Evolutionary conservation across 768 basidiomycete species (phyloP), one percentile per base, ranked within the genome.

Genomic region (Brasilioporus rufonigricans): DNA sequence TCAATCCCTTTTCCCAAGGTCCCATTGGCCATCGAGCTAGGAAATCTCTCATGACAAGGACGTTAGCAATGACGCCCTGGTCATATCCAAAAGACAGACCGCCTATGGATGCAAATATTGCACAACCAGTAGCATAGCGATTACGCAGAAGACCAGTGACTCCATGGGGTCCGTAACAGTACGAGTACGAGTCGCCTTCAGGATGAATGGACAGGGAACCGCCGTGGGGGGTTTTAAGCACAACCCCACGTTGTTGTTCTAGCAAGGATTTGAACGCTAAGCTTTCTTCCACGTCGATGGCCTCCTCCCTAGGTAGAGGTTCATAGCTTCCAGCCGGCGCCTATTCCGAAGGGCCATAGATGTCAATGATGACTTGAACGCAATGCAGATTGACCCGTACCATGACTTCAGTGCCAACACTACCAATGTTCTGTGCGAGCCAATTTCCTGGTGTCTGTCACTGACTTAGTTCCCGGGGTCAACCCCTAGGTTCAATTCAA

Each of bases 31-130:
- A 93, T 10, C 83, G 77, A 46, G 71, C 60, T 26, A 81, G 59
- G 60, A 93, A 93, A 61, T 90, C 86, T 38, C 76, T 73, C 90
- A 92, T 92, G 13, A 92, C 88, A 13, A 93, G 77, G 14, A 93
- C 84, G 66, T 92, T 93, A 3, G 91, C 87, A 59, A 93, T 90
- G 52, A 91, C 90, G 35, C 89, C 89, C 64, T 91, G 89, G 62
- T 91, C 89, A 64, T 91, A 91, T 10, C 89, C 89, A 68, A 91
- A 91, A 14, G 86, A 82, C 52, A 91, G 65, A 0, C 89, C 89
- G 1, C 89, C 89, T 61, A 91, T 80, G 11, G 85, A 87, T 1
- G 86, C 89, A 59, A 91, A 89, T 45, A 86, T 73, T 5, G 85
- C 87, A 56, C 88, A 91, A 2, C 82, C 71, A 9, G 86, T 69